Base-by-base conservation (phyloP, 148 eudicot species). In the Dysphania ambrosioides region DNA sequence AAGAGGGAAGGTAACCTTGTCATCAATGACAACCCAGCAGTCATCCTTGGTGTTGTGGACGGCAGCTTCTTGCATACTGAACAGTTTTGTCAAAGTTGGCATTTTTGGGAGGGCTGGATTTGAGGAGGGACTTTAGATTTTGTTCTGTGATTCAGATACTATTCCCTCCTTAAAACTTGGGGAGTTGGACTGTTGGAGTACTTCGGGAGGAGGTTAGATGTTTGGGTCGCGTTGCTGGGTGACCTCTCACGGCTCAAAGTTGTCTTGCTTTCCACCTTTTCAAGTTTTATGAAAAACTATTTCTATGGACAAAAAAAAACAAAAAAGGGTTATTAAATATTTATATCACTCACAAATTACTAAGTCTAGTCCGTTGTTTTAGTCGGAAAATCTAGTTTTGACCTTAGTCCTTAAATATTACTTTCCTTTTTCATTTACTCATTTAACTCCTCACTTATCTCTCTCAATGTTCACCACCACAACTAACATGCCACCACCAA, bases 21-120 rank as follows among this genome's bases (percentile, higher is more conserved):
- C 97, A 70, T 90, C 93, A 49, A 91, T 82, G 74, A 90, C 93
- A 36, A 94, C 76, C 98, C 98, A 94, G 53, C 98, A 94, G 82
- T 94, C 98, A 0, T 85, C 89, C 66, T 79, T 83, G 68, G 90
- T 79, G 78, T 88, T 91, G 77, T 94, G 98, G 69, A 83, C 76
- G 5, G 93, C 75, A 34, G 90, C 89, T 88, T 94, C 98, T 81
- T 85, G 82, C 95, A 91, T 88, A 32, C 88, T 53, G 72, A 64
- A 81, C 0, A 94, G 80, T 78, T 94, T 91, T 53, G 97, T 91
- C 68, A 94, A 58, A 0, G 93, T 94, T 60, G 98, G 95, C 98
- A 94, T 94, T 38, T 79, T 81, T 56, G n/a, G 18, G 29, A 71
- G 64, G n/a, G n/a, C n/a, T n/a, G n/a, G n/a, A 15, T 13, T 71